Base-by-base conservation (phyloP, 768 basidiomycete genomes). In the Mycena filopes region DNA sequence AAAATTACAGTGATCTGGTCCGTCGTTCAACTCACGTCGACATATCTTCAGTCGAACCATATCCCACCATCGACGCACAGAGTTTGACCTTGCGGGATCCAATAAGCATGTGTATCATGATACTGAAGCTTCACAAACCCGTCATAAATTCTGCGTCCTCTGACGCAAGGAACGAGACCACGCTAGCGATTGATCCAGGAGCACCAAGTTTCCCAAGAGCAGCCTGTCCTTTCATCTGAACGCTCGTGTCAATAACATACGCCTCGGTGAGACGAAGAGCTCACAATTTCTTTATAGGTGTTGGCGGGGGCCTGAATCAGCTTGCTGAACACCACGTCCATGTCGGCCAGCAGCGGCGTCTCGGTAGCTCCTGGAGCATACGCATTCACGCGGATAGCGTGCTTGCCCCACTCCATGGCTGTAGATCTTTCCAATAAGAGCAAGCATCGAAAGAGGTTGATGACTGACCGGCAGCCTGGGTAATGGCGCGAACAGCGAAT, bases 351-450 rank as follows among this genome's bases (percentile, higher is more conserved):
- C 18, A 58, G 47, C 15, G 57, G 57, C 4, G 68, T 70, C 8
- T 55, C 56, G 12, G 43, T 70, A 5, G 55, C 31, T 47, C 70
- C 70, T 20, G 69, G 71, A 3, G 67, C 69, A 54, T 66, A 70
- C 4, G 51, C 69, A 55, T 72, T 72, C 38, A 71, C 67, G n/a
- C 66, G 67, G 31, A 72, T 72, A 4, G 38, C 36, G 49, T 65
- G 55, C 40, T 42, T 36, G 6, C 55, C 66, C 36, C 38, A 68
- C 55, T 72, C 69, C 36, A 41, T 21, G 4, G 69, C 67, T 69
- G 29, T 1, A n/a, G 5, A 47, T 6, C 4, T 26, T 21, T 36
- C 6, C 43, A 16, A 41, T 26, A 26, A 26, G 12, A 12, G 20
- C 15, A 26, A 23, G n/a, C 28, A 41, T 3, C 25, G 55, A 33